Base-by-base conservation (phyloP, 805 yeast genomes). In the Saccharomycopsis microspora region DNA sequence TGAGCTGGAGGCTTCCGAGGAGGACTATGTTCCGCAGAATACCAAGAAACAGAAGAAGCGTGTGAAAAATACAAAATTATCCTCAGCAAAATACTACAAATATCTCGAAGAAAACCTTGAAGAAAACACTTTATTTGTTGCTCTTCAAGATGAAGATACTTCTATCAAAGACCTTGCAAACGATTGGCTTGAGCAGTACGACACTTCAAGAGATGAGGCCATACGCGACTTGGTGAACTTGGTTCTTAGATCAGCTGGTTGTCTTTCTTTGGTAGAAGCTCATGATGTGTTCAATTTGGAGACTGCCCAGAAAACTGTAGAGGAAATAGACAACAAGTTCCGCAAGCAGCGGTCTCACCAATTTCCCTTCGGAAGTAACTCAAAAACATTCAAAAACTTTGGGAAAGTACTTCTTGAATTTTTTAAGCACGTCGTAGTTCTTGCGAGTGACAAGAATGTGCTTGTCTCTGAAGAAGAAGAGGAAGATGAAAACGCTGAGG, bases 221-320 rank as follows among this genome's bases (percentile, higher is more conserved):
- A 62, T 85, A 45, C 74, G 78, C 41, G 76, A 75, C 36, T 63
- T 88, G 44, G 64, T 88, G 40, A 88, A 89, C 60, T 68, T 87
- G 44, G 55, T 85, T 1, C 64, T 89, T 39, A 69, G 88, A 50
- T 68, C 80, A 43, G 78, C 85, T 59, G 96, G 96, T 0, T 81
- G 88, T 44, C 69, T 76, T 27, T 69, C 78, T 1, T 75, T 74
- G 30, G 74, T 85, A 6, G 80, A 80, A 50, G 75, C 77, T 31
- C 95, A 89, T 60, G 96, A 88, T 60, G 79, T 86, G 44, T 69
- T 67, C 29, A 80, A 79, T 56, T 67, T 74, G 46, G 88, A 83
- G 39, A 75, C 85, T 5, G 84, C 93, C 0, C 67, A 74, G 10
- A 83, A 80, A 35, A 85, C 96, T 0, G 74, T 85, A 6, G 78